These are phyloP conservation scores for Circinella umbellata DNA, from an alignment of 371 early-diverging fungal species.

Conservation along the genomic window DNA sequence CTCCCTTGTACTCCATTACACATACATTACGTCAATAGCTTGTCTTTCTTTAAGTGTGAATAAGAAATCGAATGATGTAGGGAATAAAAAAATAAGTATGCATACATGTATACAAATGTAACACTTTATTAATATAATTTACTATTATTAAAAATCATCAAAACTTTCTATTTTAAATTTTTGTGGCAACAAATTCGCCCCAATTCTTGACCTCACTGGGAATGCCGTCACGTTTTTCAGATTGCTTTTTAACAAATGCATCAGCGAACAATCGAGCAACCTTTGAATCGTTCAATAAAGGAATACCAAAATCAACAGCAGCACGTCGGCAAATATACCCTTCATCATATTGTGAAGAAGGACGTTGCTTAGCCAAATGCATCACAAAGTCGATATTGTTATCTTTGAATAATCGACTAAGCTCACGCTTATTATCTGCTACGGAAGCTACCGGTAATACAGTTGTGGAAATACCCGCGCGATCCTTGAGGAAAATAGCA, in stretches of 20 bases:
- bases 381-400: slow-evolving; percentile 77
- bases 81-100: too few species aligned
- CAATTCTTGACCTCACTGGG: slow-evolving; percentile 69
- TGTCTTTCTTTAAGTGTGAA: too few species aligned
- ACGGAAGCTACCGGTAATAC: slow-evolving; percentile 55
- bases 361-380: slow-evolving; percentile 76
- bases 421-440: slow-evolving; percentile 54
- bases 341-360: slow-evolving; percentile 60
- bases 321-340: slow-evolving; percentile 84
- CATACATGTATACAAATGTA: too few species aligned
- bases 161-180: slow-evolving; percentile 31
- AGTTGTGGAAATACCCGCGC: slow-evolving; percentile 43
- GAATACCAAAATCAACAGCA: slow-evolving; percentile 89
- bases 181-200: slow-evolving; percentile 63
- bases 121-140: too few species aligned
- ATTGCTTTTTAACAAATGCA: slow-evolving; percentile 58
- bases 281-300: slow-evolving; percentile 84
- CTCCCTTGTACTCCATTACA: too few species aligned
- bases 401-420: slow-evolving; percentile 62
- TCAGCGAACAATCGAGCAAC: slow-evolving; percentile 82
- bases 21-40: too few species aligned
- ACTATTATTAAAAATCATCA: too few species aligned
- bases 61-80: too few species aligned
- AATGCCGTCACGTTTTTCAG: slow-evolving; percentile 31
- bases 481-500: slow-evolving; percentile 43